Conservation (phyloP, 805 yeast genomes). For the Kazachstania martiniae region DNA sequence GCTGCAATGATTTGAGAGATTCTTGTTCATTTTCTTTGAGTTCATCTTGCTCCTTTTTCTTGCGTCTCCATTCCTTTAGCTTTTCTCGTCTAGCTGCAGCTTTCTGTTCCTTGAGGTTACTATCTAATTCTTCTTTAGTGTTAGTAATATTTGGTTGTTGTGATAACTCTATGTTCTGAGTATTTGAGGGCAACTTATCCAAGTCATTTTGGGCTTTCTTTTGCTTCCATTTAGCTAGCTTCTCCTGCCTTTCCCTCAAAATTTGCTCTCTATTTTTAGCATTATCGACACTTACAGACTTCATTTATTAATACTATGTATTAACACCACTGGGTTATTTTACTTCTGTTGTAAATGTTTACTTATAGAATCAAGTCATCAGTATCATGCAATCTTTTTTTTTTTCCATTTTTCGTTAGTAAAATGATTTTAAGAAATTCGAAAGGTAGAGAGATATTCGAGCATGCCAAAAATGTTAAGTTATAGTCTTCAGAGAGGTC, state of each 20-base stretch:
- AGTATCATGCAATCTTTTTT: no score
- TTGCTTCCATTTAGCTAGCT: conserved; percentile 49
- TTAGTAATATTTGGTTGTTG: background rate
- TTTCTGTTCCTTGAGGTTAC: conserved; percentile 2
- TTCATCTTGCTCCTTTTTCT: conserved; percentile 20
- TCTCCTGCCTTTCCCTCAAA: conserved; percentile 37
- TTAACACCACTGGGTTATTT: no score
- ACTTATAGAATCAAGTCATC: no score
- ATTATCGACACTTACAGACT: conserved; percentile 14
- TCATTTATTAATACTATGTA: conserved; percentile 5
- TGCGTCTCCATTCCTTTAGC: conserved; percentile 44
- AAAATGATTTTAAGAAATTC: no score
- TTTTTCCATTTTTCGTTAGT: no score
- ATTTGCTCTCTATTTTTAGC: conserved; percentile 26
- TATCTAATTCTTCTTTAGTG: background rate
- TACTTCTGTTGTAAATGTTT: no score
- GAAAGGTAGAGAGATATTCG: background rate
- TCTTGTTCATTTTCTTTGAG: conserved; percentile 7
- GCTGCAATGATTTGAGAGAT: no score
- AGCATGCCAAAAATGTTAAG: no score
- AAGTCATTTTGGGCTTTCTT: conserved; percentile 34
- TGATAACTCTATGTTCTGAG: background rate
- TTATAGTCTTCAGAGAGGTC: no score
- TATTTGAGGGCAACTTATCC: conserved; percentile 8
- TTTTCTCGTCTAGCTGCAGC: conserved; percentile 29